These are phyloP conservation scores for Artemisia annua DNA, from an alignment of 129 eudicot genomes.

Conservation along the genomic window DNA sequence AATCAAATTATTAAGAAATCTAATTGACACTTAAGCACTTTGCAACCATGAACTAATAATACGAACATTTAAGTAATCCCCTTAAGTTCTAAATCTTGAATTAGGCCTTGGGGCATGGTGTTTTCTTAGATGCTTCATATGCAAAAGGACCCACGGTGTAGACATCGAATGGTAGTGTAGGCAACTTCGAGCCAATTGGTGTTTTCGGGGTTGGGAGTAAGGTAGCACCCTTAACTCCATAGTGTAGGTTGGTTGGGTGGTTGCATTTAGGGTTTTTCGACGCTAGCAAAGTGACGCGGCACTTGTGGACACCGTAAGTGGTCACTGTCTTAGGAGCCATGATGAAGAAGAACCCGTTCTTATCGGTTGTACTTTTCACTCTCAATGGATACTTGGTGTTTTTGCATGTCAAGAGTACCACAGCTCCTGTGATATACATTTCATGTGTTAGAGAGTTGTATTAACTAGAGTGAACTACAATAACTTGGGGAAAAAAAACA, in stretches of 20 bases:
- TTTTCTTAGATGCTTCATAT: slow-evolving; percentile 55
- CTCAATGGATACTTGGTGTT: slow-evolving; percentile 49
- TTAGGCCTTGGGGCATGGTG: slow-evolving; percentile 33
- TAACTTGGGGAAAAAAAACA: too few species aligned
- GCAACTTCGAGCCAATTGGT: slow-evolving; percentile 11
- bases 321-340: slow-evolving; percentile 56
- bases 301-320: slow-evolving; percentile 60
- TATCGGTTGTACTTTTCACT: slow-evolving; percentile 52
- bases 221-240: slow-evolving; percentile 64
- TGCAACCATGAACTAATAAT: slow-evolving; percentile 15
- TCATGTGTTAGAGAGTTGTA: slow-evolving; percentile 11
- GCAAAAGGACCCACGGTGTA: slow-evolving; percentile 75
- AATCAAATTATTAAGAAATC: not conserved
- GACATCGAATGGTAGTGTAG: slow-evolving; percentile 39
- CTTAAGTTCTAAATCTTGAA: slow-evolving; percentile 21
- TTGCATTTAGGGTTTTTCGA: slow-evolving; percentile 46
- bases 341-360: slow-evolving; percentile 79
- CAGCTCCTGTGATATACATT: slow-evolving; percentile 53
- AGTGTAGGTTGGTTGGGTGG: slow-evolving; percentile 61
- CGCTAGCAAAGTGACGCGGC: slow-evolving; percentile 52
- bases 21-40: slow-evolving; percentile 11
- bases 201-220: slow-evolving; percentile 34
- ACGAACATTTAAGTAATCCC: not conserved
- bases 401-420: slow-evolving; percentile 63
- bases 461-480: too few species aligned